Base-by-base conservation (phyloP, 352 stramenopile genomes). In the Globisporangium rhizosaccharum region DNA sequence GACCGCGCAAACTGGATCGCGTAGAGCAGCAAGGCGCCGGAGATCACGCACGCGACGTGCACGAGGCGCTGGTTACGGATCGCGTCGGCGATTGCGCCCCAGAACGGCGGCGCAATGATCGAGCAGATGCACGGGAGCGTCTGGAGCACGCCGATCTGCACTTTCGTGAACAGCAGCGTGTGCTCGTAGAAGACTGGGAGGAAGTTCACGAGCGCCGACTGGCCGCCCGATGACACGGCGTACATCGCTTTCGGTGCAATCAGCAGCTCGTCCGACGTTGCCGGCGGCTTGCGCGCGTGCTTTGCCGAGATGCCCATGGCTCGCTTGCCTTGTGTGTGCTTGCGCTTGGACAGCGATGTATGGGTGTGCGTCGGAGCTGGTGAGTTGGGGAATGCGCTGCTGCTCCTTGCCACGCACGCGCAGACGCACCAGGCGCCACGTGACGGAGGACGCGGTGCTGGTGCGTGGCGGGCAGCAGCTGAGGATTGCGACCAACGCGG, bases 241-340 rank as follows among this genome's bases (percentile, higher is more conserved):
- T 91, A 92, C 79, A 90, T 88, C 67, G 75, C 70, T 66, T 94
- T 94, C 56, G 82, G 73, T 53, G 87, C 76, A 75, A 76, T 80
- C 10, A 84, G 70, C 59, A 78, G 49, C 50, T 59, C 55, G 23
- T 51, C 20, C 7, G 33, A 39, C 33, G 33, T 39, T 12, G 33
- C 33, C 33, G 33, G 33, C 33, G 33, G 7, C 33, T 9, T 39
- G 3, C 9, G 33, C 33, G 33, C 9, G 33, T 33, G 28, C 28
- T 33, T 33, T 33, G 33, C 10, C 9, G 33, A 9, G 33, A 39
- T 7, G 9, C 33, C 33, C 33, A 39, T 39, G 7, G 33, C 33
- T 9, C 33, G 30, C 30, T 36, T 36, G 30, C 30, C 8, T 36
- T 8, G 30, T 36, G 28, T 33, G 28, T 6, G 28, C 28, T 33